phyloP scores from a whole-genome alignment of 1,139 yeast species.

The Magnusiomyces clavatus region DNA sequence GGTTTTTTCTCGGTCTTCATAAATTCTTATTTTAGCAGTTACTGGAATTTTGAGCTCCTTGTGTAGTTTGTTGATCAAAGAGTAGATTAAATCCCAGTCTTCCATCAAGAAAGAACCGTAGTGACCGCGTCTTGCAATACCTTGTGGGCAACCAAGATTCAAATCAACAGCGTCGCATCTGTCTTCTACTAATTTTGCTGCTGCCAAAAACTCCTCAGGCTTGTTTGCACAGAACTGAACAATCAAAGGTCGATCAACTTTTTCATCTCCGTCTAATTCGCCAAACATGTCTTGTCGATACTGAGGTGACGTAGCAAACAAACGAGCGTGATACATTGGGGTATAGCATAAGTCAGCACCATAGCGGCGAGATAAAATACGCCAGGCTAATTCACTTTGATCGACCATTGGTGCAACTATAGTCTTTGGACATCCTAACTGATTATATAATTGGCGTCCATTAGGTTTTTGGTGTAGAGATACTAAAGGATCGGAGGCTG shows the following conservation, averaged over 20 bases:
- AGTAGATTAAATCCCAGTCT: conserved; percentile 81
- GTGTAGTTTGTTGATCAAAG: conserved; percentile 65
- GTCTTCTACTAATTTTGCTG: conserved; percentile 73
- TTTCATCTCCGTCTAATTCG: conserved; percentile 61
- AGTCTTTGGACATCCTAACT: conserved; percentile 67
- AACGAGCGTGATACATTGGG: conserved; percentile 92
- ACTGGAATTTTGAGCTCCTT: conserved; percentile 74
- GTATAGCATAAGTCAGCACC: conserved; percentile 95
- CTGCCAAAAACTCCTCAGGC: conserved; percentile 71
- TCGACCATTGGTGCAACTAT: conserved; percentile 99
- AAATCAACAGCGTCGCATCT: conserved; percentile 93
- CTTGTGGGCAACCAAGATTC: conserved; percentile 96
- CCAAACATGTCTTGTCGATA: conserved; percentile 75
- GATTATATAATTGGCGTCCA: conserved; percentile 66
- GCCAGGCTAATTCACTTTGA: conserved; percentile 94
- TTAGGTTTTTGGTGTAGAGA: conserved; percentile 27
- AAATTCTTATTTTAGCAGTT: conserved; percentile 91
- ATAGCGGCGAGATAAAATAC: conserved; percentile 73
- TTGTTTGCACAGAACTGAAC: conserved; percentile 97
- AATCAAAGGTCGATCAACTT: conserved; percentile 68
- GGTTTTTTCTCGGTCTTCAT: conserved; percentile 77
- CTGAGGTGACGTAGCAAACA: conserved; percentile 78
- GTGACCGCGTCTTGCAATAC: conserved; percentile 89
- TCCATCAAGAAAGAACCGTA: conserved; percentile 97
- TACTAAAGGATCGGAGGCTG: background rate